These are phyloP conservation scores for Zymoseptoria ardabiliae DNA, from an alignment of 2,329 filamentous ascomycete species.

Conservation along the genomic window DNA sequence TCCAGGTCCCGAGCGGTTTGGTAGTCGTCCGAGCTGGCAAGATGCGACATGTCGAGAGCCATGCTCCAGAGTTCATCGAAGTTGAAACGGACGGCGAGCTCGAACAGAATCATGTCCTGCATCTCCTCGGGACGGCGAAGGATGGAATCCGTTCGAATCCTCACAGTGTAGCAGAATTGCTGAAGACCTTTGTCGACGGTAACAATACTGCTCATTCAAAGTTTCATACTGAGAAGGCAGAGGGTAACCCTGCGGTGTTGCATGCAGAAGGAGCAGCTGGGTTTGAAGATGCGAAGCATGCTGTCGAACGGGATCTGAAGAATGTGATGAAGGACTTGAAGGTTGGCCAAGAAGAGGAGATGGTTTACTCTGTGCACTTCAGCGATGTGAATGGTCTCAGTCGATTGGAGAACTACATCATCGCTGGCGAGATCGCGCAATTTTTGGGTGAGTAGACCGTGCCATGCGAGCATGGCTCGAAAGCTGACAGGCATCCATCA, in stretches of 20 bases:
- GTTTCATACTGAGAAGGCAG: slow-evolving; percentile 27
- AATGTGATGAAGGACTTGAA: slow-evolving; percentile 20
- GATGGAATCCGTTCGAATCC: slow-evolving; percentile 24
- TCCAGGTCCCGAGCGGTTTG: slow-evolving; percentile 20
- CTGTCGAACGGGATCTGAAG: slow-evolving; percentile 26
- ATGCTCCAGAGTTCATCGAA: slow-evolving; percentile 22
- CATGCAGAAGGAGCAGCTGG: slow-evolving; percentile 20
- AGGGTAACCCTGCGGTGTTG: slow-evolving; percentile 24
- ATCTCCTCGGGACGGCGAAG: slow-evolving; percentile 25
- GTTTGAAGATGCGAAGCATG: slow-evolving; percentile 28
- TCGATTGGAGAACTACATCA: slow-evolving; percentile 31
- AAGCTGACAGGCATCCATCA: slow-evolving; percentile 7
- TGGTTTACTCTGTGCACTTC: slow-evolving; percentile 29
- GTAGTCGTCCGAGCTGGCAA: slow-evolving; percentile 25
- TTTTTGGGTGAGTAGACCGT: slow-evolving; percentile 21
- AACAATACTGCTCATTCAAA: slow-evolving; percentile 23
- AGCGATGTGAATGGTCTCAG: slow-evolving; percentile 32
- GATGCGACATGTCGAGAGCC: slow-evolving; percentile 19
- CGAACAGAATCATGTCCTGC: slow-evolving; percentile 28
- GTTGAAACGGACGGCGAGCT: slow-evolving; percentile 23
- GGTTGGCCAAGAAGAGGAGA: slow-evolving; percentile 15
- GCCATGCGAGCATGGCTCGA: neutral
- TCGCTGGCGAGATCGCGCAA: slow-evolving; percentile 28
- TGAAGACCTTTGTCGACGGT: slow-evolving; percentile 25
- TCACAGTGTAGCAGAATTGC: slow-evolving; percentile 21